Percentiles rank a stretch among this genome's conserved stretches.
Evolutionary conservation across 768 basidiomycete genomes (phyloP).

Genomic region (Russula olivacea): DNA sequence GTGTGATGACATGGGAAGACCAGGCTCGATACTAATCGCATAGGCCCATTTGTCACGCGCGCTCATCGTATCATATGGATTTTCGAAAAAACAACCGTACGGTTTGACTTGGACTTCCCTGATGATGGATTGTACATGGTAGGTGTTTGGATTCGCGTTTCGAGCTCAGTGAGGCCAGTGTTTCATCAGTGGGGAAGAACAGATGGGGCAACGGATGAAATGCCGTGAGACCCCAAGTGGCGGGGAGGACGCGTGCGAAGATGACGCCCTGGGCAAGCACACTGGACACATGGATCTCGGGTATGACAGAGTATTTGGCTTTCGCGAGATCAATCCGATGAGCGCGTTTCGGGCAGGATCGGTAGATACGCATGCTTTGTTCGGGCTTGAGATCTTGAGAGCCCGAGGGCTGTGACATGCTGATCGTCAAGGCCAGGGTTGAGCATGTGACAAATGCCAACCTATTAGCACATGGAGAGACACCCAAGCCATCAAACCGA

Average conservation of each 20-base stretch:
- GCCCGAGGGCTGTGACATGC: not conserved
- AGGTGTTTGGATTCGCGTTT: not conserved
- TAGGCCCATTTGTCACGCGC: slow-evolving; percentile 7
- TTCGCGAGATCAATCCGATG: not conserved
- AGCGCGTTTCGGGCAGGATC: too few species aligned
- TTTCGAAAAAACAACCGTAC: not conserved
- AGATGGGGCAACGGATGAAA: not conserved
- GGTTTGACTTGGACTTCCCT: not conserved
- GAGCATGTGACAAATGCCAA: not conserved
- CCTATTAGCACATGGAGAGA: not conserved
- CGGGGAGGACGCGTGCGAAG: not conserved
- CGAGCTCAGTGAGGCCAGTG: not conserved
- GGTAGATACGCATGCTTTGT: not conserved
- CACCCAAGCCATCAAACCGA: not conserved
- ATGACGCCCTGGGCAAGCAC: not conserved
- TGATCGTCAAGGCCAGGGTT: too few species aligned
- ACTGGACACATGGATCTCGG: not conserved
- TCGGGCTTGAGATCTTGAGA: too few species aligned
- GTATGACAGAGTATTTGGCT: not conserved
- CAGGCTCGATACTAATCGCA: not conserved
- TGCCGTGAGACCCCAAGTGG: not conserved
- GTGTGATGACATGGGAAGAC: not conserved
- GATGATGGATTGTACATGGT: not conserved
- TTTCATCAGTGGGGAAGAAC: not conserved
- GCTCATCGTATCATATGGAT: not conserved